A percentile compares a stretch with the other conserved stretches of the same genome.
phyloP scores from a whole-genome alignment of 371 early-diverging fungal genomes.

The Chytridium lagenaria region DNA sequence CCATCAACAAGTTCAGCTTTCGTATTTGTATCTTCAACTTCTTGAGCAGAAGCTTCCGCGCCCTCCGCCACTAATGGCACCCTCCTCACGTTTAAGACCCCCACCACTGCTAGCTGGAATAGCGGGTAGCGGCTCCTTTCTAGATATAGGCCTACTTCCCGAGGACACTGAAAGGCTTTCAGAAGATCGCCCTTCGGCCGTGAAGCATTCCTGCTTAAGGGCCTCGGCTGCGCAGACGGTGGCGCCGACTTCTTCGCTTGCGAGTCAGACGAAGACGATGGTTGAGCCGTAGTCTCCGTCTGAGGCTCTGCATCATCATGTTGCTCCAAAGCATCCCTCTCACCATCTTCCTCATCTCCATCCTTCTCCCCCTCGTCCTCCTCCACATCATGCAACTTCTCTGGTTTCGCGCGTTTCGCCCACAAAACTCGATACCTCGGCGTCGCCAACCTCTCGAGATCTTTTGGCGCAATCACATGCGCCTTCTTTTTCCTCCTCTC shows the following conservation, averaged over 20 bases:
- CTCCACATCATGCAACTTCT: not conserved
- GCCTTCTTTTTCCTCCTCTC: not conserved
- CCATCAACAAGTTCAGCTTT: no score
- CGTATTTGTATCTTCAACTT: no score
- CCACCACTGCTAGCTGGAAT: conserved; percentile 5
- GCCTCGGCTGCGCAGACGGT: not conserved
- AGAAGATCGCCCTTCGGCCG: no score
- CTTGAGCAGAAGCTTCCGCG: no score
- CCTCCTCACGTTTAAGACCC: not conserved
- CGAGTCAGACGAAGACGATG: no score
- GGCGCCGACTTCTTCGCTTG: no score
- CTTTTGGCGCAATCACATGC: not conserved
- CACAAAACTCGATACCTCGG: not conserved
- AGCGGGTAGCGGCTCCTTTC: conserved; percentile 3
- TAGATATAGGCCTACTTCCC: not conserved
- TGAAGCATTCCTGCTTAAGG: not conserved
- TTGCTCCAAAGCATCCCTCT: no score
- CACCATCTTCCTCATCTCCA: not conserved
- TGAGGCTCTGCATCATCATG: no score
- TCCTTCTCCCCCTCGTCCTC: conserved; percentile 2
- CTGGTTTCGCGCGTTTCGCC: not conserved
- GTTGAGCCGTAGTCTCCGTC: no score
- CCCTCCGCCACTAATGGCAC: not conserved
- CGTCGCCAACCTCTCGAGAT: not conserved
- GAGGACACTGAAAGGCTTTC: not conserved